Evolutionary conservation across 2,329 filamentous ascomycete genomes (phyloP), one percentile per base, ranked within the genome.

Genomic region (Neonectria punicea): DNA sequence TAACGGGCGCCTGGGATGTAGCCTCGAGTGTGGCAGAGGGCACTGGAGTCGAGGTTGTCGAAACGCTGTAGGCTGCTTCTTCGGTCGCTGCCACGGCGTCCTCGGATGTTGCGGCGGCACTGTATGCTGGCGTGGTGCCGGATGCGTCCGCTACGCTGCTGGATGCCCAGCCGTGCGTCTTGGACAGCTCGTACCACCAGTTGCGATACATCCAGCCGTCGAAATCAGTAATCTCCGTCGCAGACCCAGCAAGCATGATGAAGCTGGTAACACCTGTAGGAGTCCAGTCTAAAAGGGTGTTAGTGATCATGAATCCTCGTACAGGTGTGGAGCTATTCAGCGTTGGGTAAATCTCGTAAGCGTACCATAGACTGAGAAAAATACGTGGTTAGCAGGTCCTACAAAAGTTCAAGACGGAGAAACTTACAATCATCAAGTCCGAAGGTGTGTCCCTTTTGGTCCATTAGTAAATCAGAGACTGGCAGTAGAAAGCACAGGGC

Each of bases 141-240:
- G 16, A 50, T 14, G 36, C 47, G n/a, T 54, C 36, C 25, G 22
- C 46, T 14, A 11, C 25, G 18, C 32, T 22, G 13, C 30, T 69
- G 2, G 51, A 34, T 4, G 67, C 47, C 74, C 74, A 77, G 50
- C 63, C 66, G 22, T 75, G 69, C 47, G 72, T 70, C 16, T 69
- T 68, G 10, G 74, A 71, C 20, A 77, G 67, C 61, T 77, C 71
- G 64, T 77, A 75, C 81, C 81, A 84, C 80, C 81, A 84, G 69
- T 84, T 81, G 20, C 82, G 76, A 53, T 79, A 74, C 82, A 84
- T 84, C 82, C 82, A 84, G 30, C 79, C 81, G 63, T 84, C 82
- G 58, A 84, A 84, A 46, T 84, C 81, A 5, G 82, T 84, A 50
- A 84, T 78, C 53, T 76, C 68, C 34, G 70, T 76, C 0, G 82